Conservation (phyloP, 139 green algal genomes). For the Chlorella sp. region DNA sequence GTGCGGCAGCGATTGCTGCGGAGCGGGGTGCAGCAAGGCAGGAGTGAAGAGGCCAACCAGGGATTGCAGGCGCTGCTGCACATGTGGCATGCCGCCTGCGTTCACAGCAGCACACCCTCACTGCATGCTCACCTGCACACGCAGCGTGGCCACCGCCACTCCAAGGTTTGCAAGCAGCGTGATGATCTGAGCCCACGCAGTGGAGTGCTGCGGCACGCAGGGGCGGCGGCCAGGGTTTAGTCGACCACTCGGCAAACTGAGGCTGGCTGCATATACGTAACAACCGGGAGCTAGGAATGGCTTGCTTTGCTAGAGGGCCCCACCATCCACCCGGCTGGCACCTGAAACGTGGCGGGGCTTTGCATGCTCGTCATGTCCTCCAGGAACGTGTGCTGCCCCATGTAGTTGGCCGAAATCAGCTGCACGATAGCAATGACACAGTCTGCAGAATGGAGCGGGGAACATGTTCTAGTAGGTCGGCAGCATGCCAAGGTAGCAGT, state of each 20-base stretch:
- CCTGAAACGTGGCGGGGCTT: slow-evolving; percentile 19
- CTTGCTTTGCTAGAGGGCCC: too few relatives aligned
- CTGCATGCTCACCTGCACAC: neutral
- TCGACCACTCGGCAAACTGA: too few relatives aligned
- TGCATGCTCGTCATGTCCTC: slow-evolving; percentile 28
- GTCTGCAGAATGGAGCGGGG: neutral
- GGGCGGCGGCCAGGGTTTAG: too few relatives aligned
- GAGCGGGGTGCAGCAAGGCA: neutral
- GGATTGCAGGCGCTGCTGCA: too few relatives aligned
- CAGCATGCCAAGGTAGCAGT: too few relatives aligned
- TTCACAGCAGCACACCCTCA: too few relatives aligned
- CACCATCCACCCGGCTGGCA: too few relatives aligned
- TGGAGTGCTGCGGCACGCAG: too few relatives aligned
- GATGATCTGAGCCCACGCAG: slow-evolving; percentile 6
- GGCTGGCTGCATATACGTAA: too few relatives aligned
- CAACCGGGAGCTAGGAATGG: too few relatives aligned
- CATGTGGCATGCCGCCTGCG: neutral
- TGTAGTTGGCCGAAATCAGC: slow-evolving; percentile 29
- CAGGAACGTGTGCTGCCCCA: slow-evolving; percentile 22
- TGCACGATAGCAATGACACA: slow-evolving; percentile 13
- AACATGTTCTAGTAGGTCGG: too few relatives aligned
- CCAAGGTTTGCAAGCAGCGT: slow-evolving; percentile 22
- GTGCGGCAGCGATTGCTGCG: neutral
- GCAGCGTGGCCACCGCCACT: slow-evolving; percentile 18
- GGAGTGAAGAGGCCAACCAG: too few relatives aligned